Evolutionary conservation across 805 yeast genomes (phyloP).

Genomic region (Suhomyces kilbournensis): DNA sequence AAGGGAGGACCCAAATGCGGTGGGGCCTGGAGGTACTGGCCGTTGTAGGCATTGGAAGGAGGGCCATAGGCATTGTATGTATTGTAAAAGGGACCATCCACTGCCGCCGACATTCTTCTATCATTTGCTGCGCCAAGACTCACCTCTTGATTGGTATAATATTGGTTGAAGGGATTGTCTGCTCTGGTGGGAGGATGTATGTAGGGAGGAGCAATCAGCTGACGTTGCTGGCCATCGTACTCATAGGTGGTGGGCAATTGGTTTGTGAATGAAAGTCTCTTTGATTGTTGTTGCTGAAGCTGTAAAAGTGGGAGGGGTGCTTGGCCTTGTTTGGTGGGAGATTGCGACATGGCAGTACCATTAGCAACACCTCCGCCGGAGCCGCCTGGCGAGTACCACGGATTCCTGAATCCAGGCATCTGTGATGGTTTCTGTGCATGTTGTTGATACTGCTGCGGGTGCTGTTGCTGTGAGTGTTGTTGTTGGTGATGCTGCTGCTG

Average conservation of each 20-base stretch:
- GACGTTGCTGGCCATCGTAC: constrained; percentile 24
- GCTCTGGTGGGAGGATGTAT: constrained; percentile 45
- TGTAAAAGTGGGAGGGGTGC: constrained; percentile 23
- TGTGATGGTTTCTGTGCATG: constrained; percentile 1
- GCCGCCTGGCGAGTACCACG: constrained; percentile 36
- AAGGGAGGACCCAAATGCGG: constrained; percentile 10
- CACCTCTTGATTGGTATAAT: constrained; percentile 39
- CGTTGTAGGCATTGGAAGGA: constrained; percentile 2
- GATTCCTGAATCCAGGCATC: constrained; percentile 38
- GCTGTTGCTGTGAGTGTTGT: background rate
- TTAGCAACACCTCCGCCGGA: constrained; percentile 7
- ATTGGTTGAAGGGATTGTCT: constrained; percentile 44
- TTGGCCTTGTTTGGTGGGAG: constrained; percentile 26
- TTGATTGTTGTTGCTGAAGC: constrained; percentile 19
- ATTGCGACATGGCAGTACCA: constrained; percentile 11
- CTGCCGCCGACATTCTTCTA: constrained; percentile 39
- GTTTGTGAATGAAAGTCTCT: constrained; percentile 37
- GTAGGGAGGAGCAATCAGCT: constrained; percentile 22
- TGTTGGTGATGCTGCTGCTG: background rate
- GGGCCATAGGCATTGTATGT: constrained; percentile 13
- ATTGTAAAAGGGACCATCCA: constrained; percentile 23
- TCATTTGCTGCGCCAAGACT: constrained; percentile 23
- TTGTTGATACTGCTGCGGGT: constrained; percentile 4
- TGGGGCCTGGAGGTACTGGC: constrained; percentile 10
- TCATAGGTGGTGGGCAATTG: constrained; percentile 54